Conservation (phyloP, 139 green algal genomes). For the Eudorina sp. region DNA sequence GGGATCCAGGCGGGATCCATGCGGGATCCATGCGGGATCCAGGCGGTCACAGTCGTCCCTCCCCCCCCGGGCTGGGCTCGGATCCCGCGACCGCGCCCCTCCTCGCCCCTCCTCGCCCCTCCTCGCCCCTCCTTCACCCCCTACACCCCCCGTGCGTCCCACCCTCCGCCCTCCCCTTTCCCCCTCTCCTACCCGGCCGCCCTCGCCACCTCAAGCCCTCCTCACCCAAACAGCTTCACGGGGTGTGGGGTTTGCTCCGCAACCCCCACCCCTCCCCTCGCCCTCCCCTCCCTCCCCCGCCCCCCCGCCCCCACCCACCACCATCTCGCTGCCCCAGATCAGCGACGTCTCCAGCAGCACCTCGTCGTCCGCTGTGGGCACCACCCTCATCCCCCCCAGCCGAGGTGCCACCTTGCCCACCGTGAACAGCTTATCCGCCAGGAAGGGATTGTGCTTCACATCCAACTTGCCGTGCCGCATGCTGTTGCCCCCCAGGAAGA, state of each 20-base stretch:
- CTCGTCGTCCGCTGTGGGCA: constrained; percentile 53
- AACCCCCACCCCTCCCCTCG: background rate
- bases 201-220: background rate
- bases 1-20: too few species aligned
- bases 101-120: too few species aligned
- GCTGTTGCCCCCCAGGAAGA: constrained; percentile 57
- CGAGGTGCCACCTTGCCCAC: constrained; percentile 18
- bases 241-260: too few species aligned
- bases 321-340: constrained; percentile 48
- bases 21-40: too few species aligned
- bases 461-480: constrained; percentile 47
- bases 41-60: too few species aligned
- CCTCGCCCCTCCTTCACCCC: too few species aligned
- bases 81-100: too few species aligned
- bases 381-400: constrained; percentile 47
- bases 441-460: constrained; percentile 37
- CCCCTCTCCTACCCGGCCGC: too few species aligned
- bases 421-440: constrained; percentile 40
- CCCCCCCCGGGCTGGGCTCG: too few species aligned
- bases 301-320: background rate
- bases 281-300: background rate
- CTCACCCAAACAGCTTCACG: too few species aligned
- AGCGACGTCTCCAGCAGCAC: constrained; percentile 63
- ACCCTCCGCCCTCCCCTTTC: too few species aligned
- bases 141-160: too few species aligned